Evolutionary conservation across 2,329 filamentous ascomycete species (phyloP).

Genomic region (Penicillium corylophilum): DNA sequence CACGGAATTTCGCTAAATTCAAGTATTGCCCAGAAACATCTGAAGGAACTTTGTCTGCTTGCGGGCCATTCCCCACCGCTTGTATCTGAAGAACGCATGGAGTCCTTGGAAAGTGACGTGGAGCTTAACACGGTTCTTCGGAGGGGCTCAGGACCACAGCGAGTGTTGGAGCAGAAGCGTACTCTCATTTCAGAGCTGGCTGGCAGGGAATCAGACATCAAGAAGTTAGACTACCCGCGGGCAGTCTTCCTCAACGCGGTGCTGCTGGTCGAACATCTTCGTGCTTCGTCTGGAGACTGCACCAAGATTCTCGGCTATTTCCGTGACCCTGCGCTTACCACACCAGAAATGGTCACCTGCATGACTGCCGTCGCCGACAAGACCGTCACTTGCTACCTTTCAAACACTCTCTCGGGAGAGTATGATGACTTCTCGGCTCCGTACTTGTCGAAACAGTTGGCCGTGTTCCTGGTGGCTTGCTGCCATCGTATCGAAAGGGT

Average conservation of each 20-base stretch:
- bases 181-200: conserved; percentile 72
- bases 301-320: conserved; percentile 90
- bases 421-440: conserved; percentile 83
- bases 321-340: conserved; percentile 78
- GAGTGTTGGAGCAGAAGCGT: conserved; percentile 74
- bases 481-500: conserved; percentile 92
- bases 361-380: conserved; percentile 64
- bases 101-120: conserved; percentile 92
- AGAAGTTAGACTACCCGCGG: conserved; percentile 80
- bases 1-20: conserved; percentile 83
- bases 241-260: conserved; percentile 89
- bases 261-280: conserved; percentile 82
- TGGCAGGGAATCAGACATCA: conserved; percentile 73
- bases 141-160: conserved; percentile 74
- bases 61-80: conserved; percentile 84
- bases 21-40: conserved; percentile 68
- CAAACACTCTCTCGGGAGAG: conserved; percentile 68
- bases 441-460: conserved; percentile 85
- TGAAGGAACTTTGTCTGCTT: conserved; percentile 76
- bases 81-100: conserved; percentile 82
- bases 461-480: conserved; percentile 79
- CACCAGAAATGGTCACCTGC: conserved; percentile 60
- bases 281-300: conserved; percentile 84
- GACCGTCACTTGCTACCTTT: conserved; percentile 76
- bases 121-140: conserved; percentile 92